Evolutionary conservation across 345 rosid species (phyloP), one percentile per base, ranked within the genome.

Genomic region (Durio zibethinus): DNA sequence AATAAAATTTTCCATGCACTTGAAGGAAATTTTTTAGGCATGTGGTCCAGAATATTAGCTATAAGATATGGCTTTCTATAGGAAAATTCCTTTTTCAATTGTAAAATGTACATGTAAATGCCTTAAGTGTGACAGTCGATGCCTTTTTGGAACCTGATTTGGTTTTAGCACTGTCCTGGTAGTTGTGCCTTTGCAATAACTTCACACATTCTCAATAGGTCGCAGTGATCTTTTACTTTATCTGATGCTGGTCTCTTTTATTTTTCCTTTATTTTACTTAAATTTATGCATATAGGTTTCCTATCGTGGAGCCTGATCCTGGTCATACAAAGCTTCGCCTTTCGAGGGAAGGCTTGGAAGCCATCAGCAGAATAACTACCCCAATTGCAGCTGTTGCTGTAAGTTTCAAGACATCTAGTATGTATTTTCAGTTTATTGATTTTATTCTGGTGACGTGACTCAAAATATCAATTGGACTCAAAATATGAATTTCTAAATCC

Each of bases 271-370:
- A 7, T 56, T 21, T 67, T 18, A 43, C 33, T 63, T 72, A 31
- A 81, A 73, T 78, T 69, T 83, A 48, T 53, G 15, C 72, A 60
- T 81, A 53, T 85, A 97, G 99, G 75, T 94, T 94, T 86, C 97
- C 97, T 21, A 92, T 97, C 43, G 85, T 94, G 31, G 99, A 94
- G 76, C 99, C 99, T 86, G 97, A 91, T 89, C 97, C 94, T 40
- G 91, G 92, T 77, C 99, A 94, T 79, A 97, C 98, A 40, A 97
- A 97, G 87, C 98, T 97, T 76, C 97, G 90, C 50, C 98, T 97
- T 84, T 72, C 97, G 45, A 88, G 87, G 78, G 97, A 89, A 85
- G 99, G 99, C 59, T 85, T 94, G 86, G 97, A 92, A 87, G 92
- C 90, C 69, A 92, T 97, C 74, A 86, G 86, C 80, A 90, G 91